A percentile compares a stretch with the other conserved stretches of the same genome.
These are phyloP conservation scores for Neurospora sp. DNA, from an alignment of 495 filamentous ascomycete genomes.

Conservation along the genomic window DNA sequence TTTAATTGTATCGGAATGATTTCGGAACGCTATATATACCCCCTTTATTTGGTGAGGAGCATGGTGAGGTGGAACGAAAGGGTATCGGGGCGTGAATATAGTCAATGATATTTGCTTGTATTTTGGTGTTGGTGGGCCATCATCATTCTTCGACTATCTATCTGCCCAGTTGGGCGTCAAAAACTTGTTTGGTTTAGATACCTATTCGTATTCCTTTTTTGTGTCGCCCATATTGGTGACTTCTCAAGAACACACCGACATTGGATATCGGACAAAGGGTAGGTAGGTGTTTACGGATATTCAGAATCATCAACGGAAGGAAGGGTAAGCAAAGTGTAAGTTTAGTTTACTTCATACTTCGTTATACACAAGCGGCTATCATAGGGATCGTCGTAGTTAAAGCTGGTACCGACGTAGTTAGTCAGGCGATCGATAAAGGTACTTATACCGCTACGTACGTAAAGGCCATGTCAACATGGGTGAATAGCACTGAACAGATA, in stretches of 20 bases:
- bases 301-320: no score
- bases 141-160: neutral
- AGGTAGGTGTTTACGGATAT: no score
- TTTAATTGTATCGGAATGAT: neutral
- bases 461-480: no score
- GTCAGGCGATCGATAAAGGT: no score
- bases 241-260: neutral
- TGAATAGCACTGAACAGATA: no score
- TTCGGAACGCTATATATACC: neutral
- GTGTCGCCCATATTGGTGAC: neutral
- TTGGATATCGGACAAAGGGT: neutral
- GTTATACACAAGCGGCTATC: no score
- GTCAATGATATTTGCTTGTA: neutral
- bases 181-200: neutral
- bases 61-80: neutral
- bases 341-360: no score
- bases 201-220: neutral
- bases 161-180: neutral
- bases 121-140: neutral
- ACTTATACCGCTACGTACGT: no score
- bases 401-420: no score
- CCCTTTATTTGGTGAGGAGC: neutral
- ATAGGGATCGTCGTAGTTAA: no score
- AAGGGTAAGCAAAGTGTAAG: no score
- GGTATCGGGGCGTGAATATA: neutral